Evolutionary conservation across 169 alveolate species (phyloP).

Genomic region (Cryptosporidium sp.): DNA sequence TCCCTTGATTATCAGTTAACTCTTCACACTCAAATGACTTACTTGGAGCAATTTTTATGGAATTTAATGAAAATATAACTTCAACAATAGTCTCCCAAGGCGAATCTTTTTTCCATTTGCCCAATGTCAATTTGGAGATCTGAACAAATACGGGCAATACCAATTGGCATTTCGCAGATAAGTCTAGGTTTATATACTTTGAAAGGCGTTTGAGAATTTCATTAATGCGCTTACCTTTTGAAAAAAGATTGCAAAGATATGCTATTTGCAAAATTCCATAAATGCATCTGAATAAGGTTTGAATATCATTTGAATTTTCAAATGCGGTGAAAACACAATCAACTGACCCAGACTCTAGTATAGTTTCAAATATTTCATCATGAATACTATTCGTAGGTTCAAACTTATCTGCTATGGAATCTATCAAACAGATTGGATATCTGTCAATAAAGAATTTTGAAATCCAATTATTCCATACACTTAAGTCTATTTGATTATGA

Average conservation of each 20-base stretch:
- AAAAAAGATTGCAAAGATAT: conserved; percentile 14
- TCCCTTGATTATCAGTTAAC: conserved; percentile 44
- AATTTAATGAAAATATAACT: conserved; percentile 22
- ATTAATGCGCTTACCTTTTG: conserved; percentile 6
- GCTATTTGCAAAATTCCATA: conserved; percentile 37
- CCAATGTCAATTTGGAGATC: conserved; percentile 8
- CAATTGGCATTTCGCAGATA: conserved; percentile 56
- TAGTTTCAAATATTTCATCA: conserved; percentile 27
- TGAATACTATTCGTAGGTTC: background rate
- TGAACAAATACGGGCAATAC: conserved; percentile 47
- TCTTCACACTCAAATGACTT: conserved; percentile 30
- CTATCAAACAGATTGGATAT: background rate
- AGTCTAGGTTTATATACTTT: conserved; percentile 23
- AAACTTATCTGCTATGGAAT: background rate
- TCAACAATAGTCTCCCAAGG: conserved; percentile 44
- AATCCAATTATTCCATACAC: conserved; percentile 40
- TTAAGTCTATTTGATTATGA: background rate
- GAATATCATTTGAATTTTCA: conserved; percentile 35
- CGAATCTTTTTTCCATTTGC: conserved; percentile 30
- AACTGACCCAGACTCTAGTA: conserved; percentile 5
- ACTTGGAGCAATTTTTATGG: conserved; percentile 31
- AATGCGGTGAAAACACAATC: conserved; percentile 37
- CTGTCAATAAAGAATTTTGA: conserved; percentile 17
- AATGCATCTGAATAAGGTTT: conserved; percentile 34
- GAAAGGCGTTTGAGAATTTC: conserved; percentile 19